Evolutionary conservation across 352 stramenopile species (phyloP).

Genomic region (Pythium angustatum): DNA sequence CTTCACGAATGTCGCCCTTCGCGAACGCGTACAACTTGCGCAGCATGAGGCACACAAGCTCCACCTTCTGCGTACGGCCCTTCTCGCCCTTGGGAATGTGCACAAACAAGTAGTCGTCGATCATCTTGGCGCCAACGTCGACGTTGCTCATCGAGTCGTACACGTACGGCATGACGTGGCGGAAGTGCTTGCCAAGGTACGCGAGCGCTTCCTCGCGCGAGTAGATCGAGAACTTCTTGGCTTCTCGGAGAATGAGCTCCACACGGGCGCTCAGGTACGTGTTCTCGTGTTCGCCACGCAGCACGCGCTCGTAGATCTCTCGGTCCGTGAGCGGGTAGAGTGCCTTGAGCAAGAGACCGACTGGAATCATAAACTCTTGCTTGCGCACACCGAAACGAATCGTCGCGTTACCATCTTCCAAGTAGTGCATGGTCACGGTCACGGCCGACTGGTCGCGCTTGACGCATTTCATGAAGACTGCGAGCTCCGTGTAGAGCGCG

Average conservation of each 20-base stretch:
- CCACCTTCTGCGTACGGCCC: constrained; percentile 88
- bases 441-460: constrained; percentile 94
- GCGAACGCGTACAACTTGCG: constrained; percentile 98
- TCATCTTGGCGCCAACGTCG: constrained; percentile 87
- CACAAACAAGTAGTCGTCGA: constrained; percentile 96
- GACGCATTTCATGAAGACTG: constrained; percentile 97
- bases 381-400: constrained; percentile 97
- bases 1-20: constrained; percentile 92
- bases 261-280: constrained; percentile 97
- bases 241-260: constrained; percentile 97
- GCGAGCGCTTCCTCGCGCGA: constrained; percentile 86
- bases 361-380: constrained; percentile 98
- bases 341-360: constrained; percentile 97
- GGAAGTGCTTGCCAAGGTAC: constrained; percentile 97
- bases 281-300: constrained; percentile 94
- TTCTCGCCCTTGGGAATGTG: constrained; percentile 93
- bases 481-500: constrained; percentile 95
- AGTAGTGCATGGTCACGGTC: constrained; percentile 98
- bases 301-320: constrained; percentile 97
- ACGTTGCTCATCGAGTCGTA: constrained; percentile 88
- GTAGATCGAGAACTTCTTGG: constrained; percentile 92
- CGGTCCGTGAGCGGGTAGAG: constrained; percentile 90
- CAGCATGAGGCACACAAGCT: constrained; percentile 96
- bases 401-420: constrained; percentile 96
- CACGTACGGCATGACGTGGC: constrained; percentile 86